phyloP scores from a whole-genome alignment of 2,329 filamentous ascomycete species.

The Exophiala sp. region DNA sequence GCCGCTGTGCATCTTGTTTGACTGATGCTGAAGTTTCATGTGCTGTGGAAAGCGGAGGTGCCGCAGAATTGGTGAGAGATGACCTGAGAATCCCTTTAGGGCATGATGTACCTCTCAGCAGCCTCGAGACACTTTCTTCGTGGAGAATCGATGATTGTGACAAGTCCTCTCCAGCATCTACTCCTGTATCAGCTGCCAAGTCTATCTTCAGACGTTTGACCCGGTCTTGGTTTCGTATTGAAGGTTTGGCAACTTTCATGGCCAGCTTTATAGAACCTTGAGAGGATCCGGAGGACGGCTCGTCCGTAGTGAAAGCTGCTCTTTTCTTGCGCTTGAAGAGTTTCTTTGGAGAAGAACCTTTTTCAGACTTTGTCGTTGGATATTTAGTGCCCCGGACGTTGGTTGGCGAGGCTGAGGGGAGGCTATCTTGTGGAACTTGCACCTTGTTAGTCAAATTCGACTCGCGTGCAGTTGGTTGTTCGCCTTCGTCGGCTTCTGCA shows the following conservation, averaged over 20 bases:
- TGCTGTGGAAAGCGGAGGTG: neutral
- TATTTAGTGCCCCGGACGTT: neutral
- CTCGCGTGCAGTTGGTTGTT: too few relatives aligned
- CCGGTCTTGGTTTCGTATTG: neutral
- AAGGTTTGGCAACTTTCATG: conserved; percentile 24
- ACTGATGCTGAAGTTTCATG: conserved; percentile 33
- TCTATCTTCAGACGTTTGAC: neutral
- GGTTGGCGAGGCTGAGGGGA: neutral
- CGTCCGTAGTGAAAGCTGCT: conserved; percentile 18
- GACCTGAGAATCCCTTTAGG: conserved; percentile 17
- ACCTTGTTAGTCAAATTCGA: too few relatives aligned
- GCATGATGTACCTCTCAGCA: neutral
- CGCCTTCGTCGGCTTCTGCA: too few relatives aligned
- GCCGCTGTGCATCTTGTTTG: conserved; percentile 30
- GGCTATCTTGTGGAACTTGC: too few relatives aligned
- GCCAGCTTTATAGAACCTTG: conserved; percentile 21
- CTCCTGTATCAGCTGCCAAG: conserved; percentile 2
- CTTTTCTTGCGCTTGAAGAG: conserved; percentile 26
- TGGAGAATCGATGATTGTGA: neutral
- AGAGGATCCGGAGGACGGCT: conserved; percentile 6
- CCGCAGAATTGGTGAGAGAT: conserved; percentile 5
- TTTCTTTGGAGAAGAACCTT: neutral
- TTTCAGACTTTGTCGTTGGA: neutral
- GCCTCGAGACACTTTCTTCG: neutral
- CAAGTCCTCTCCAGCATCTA: neutral